Percentiles rank a stretch among this genome's conserved stretches.
Evolutionary conservation across 2,329 filamentous ascomycete species (phyloP).

Genomic region (Ophiostoma sp.): DNA sequence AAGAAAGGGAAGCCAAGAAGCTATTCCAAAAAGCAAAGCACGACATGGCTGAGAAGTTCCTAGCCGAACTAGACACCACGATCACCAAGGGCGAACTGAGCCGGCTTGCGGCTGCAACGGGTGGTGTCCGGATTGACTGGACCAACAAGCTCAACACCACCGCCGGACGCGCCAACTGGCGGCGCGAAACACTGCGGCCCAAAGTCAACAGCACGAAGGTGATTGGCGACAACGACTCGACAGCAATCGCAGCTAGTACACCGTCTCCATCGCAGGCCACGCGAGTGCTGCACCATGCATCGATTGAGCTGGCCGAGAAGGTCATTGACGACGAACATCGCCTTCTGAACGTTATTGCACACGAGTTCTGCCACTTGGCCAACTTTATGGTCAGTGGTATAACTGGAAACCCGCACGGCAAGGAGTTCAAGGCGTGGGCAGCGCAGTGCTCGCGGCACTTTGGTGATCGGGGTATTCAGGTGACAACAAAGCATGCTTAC

Average conservation of each 20-base stretch:
- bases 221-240: background rate
- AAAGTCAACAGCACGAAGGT: conserved; percentile 16
- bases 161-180: conserved; percentile 71
- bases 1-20: conserved; percentile 46
- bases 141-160: conserved; percentile 74
- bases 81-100: conserved; percentile 59
- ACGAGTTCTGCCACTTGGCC: conserved; percentile 92
- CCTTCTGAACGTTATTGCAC: conserved; percentile 84
- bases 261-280: conserved; percentile 25
- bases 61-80: conserved; percentile 61
- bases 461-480: conserved; percentile 58
- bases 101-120: conserved; percentile 55
- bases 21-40: conserved; percentile 60
- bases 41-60: conserved; percentile 57
- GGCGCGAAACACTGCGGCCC: conserved; percentile 49
- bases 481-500: conserved; percentile 88
- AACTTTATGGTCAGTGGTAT: conserved; percentile 77
- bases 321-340: conserved; percentile 74
- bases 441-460: conserved; percentile 49
- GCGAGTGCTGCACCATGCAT: conserved; percentile 56
- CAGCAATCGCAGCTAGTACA: background rate
- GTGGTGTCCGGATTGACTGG: conserved; percentile 69
- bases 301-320: conserved; percentile 83
- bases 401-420: conserved; percentile 29
- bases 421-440: conserved; percentile 31